A percentile compares a stretch with the other conserved stretches of the same genome.
Evolutionary conservation across 2,329 filamentous ascomycete genomes (phyloP).

Genomic region (Fusarium denticulatum): DNA sequence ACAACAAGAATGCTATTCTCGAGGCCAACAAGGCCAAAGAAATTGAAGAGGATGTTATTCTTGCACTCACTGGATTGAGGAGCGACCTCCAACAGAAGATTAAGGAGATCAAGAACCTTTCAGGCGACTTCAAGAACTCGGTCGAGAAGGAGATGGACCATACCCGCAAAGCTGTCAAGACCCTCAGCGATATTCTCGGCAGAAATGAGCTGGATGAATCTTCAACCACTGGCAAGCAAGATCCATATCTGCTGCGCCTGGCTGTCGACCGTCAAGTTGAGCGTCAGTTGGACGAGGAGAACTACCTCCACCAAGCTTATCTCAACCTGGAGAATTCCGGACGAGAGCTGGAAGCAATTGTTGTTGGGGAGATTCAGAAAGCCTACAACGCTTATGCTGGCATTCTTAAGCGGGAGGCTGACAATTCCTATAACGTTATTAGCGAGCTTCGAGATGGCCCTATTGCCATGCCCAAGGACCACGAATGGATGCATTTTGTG

Average conservation of each 20-base stretch:
- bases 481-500: slow-evolving; percentile 89
- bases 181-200: slow-evolving; percentile 83
- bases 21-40: slow-evolving; percentile 91
- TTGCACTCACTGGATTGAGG: slow-evolving; percentile 84
- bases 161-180: slow-evolving; percentile 81
- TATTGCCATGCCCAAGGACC: slow-evolving; percentile 91
- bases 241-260: slow-evolving; percentile 88
- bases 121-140: slow-evolving; percentile 95
- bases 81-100: slow-evolving; percentile 95
- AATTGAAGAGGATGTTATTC: slow-evolving; percentile 90
- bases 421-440: slow-evolving; percentile 79
- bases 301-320: slow-evolving; percentile 95
- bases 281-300: slow-evolving; percentile 94
- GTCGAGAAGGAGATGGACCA: slow-evolving; percentile 94
- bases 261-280: slow-evolving; percentile 91
- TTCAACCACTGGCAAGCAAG: slow-evolving; percentile 81
- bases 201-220: slow-evolving; percentile 82
- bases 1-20: slow-evolving; percentile 80
- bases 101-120: slow-evolving; percentile 95
- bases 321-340: slow-evolving; percentile 94
- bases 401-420: slow-evolving; percentile 90
- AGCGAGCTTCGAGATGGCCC: slow-evolving; percentile 86
- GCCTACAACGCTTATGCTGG: slow-evolving; percentile 94
- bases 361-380: slow-evolving; percentile 97
- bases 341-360: slow-evolving; percentile 93